Conservation (phyloP, 2,329 filamentous ascomycete genomes). For the Phialophora expanda region DNA sequence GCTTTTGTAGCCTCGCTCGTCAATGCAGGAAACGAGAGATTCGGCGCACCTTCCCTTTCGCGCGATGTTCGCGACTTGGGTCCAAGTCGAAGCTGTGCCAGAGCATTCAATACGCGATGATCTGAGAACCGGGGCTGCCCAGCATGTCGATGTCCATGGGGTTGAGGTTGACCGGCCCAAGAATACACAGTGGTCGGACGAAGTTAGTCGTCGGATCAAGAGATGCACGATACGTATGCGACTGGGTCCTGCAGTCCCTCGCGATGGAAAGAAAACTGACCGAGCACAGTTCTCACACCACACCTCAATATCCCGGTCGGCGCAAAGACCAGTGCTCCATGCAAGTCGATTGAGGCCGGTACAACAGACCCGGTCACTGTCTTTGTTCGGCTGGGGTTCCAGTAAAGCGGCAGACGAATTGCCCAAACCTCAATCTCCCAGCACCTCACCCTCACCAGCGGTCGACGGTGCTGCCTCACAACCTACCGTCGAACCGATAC, state of each 20-base stretch:
- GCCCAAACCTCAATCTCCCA: conserved; percentile 1
- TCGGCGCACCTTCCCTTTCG: conserved; percentile 21
- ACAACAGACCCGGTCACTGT: conserved; percentile 35
- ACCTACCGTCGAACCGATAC: conserved; percentile 17
- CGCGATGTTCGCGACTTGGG: conserved; percentile 2
- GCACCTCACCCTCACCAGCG: conserved; percentile 8
- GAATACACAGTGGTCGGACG: conserved; percentile 26
- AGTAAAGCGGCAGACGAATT: conserved; percentile 17
- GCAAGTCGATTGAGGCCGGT: conserved; percentile 8
- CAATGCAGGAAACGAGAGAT: conserved; percentile 1
- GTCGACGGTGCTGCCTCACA: conserved; percentile 8
- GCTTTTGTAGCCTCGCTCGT: not conserved
- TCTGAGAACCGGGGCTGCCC: conserved; percentile 1
- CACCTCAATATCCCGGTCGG: conserved; percentile 16
- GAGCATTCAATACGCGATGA: conserved; percentile 1
- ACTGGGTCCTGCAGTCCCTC: not conserved
- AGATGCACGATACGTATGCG: conserved; percentile 28
- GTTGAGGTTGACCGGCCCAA: conserved; percentile 32
- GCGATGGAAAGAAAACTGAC: conserved; percentile 12
- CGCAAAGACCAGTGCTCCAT: not conserved
- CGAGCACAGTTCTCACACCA: conserved; percentile 22
- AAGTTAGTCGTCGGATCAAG: conserved; percentile 14
- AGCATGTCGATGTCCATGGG: conserved; percentile 32
- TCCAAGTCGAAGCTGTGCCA: conserved; percentile 8
- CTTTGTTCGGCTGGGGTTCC: conserved; percentile 35